phyloP scores from a whole-genome alignment of 164 flowering plant species.

The Chloranthus sessilifolius region DNA sequence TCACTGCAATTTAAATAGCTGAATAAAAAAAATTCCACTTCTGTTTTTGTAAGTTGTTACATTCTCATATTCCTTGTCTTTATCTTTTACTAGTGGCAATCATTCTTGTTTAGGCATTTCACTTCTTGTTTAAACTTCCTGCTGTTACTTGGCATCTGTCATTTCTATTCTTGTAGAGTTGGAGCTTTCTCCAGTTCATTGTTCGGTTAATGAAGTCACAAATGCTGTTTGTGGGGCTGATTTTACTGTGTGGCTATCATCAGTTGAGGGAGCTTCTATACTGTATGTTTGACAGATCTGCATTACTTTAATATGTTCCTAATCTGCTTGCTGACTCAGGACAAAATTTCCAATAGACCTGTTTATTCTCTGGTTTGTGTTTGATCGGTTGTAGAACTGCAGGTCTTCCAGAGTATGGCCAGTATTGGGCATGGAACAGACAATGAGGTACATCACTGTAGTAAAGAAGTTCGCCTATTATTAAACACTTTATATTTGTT shows the following conservation, averaged over 20 bases:
- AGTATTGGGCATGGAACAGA: conserved; percentile 98
- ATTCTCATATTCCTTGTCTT: too few relatives aligned
- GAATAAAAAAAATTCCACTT: too few relatives aligned
- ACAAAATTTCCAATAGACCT: not conserved
- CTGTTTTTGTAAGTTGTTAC: too few relatives aligned
- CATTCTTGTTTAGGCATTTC: too few relatives aligned
- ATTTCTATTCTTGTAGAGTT: conserved; percentile 55
- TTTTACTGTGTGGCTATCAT: conserved; percentile 92
- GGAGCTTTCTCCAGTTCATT: conserved; percentile 81
- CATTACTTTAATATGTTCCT: too few relatives aligned
- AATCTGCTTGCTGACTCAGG: too few relatives aligned
- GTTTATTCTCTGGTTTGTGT: conserved; percentile 16
- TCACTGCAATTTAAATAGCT: too few relatives aligned
- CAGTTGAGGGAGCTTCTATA: conserved; percentile 85
- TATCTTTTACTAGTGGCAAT: too few relatives aligned
- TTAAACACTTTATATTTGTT: conserved; percentile 2
- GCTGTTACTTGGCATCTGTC: too few relatives aligned
- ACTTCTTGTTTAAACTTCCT: too few relatives aligned
- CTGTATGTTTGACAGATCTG: conserved; percentile 58
- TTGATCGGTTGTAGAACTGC: conserved; percentile 68
- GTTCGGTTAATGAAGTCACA: conserved; percentile 65
- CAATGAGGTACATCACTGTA: conserved; percentile 67
- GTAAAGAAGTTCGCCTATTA: not conserved
- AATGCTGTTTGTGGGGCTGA: conserved; percentile 86
- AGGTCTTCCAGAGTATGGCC: conserved; percentile 97